Conservation (phyloP, 2,329 filamentous ascomycete genomes). For the Fusarium nematophilum region DNA sequence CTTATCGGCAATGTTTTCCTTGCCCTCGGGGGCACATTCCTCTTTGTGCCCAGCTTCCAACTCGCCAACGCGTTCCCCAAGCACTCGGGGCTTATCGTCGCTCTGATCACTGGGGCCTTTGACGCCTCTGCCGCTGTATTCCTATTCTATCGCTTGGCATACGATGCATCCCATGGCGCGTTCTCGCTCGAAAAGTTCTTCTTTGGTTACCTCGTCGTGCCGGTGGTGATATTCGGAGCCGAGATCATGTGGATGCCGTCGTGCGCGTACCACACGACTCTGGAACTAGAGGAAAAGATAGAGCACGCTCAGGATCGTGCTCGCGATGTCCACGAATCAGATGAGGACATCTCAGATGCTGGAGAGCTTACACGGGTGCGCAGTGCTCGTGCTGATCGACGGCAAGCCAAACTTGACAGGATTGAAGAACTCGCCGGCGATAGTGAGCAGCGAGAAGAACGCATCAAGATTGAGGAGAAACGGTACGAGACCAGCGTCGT, state of each 20-base stretch:
- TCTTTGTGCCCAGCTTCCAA: constrained; percentile 85
- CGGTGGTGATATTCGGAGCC: constrained; percentile 50
- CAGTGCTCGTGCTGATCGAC: constrained; percentile 58
- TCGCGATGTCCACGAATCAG: constrained; percentile 62
- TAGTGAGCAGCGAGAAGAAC: constrained; percentile 63
- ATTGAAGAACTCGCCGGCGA: constrained; percentile 73
- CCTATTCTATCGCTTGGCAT: constrained; percentile 77
- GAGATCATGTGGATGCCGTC: constrained; percentile 55
- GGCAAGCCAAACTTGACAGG: constrained; percentile 68
- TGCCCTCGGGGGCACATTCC: constrained; percentile 80
- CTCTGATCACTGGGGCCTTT: constrained; percentile 82
- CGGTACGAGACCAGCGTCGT: constrained; percentile 71
- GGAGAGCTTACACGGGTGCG: constrained; percentile 57
- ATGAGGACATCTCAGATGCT: constrained; percentile 63
- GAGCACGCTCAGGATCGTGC: constrained; percentile 50
- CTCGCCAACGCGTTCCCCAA: constrained; percentile 83
- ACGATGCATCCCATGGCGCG: constrained; percentile 62
- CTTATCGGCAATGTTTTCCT: constrained; percentile 79
- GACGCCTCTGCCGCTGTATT: constrained; percentile 84
- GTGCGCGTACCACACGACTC: constrained; percentile 52
- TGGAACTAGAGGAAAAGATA: constrained; percentile 54
- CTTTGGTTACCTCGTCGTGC: constrained; percentile 52
- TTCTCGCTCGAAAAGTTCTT: constrained; percentile 55
- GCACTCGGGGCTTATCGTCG: constrained; percentile 79
- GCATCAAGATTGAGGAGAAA: constrained; percentile 66